Evolutionary conservation across 2,329 filamentous ascomycete genomes (phyloP).

Genomic region (Arthrinium phaeospermum): DNA sequence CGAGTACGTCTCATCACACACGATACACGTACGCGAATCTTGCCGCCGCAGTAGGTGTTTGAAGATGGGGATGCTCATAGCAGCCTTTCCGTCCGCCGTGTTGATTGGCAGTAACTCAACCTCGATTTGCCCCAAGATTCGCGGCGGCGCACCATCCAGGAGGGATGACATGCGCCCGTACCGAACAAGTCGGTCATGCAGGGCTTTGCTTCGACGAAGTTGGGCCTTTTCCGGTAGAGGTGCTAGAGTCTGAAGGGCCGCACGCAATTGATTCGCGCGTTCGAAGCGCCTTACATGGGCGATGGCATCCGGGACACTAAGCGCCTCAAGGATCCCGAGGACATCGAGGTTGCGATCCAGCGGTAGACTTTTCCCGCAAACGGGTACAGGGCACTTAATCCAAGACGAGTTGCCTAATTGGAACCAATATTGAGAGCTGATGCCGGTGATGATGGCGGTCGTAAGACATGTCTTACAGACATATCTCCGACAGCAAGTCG

Average conservation of each 20-base stretch:
- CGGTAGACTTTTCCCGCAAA: slow-evolving; percentile 22
- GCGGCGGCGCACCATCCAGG: slow-evolving; percentile 6
- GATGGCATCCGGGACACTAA: slow-evolving; percentile 13
- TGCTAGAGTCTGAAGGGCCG: slow-evolving; percentile 20
- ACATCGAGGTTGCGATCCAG: slow-evolving; percentile 22
- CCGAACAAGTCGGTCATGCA: slow-evolving; percentile 24
- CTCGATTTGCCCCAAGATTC: neutral
- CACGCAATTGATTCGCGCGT: slow-evolving; percentile 18
- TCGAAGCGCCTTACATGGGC: slow-evolving; percentile 18
- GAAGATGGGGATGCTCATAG: slow-evolving; percentile 23
- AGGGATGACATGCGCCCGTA: slow-evolving; percentile 22
- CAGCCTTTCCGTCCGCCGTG: slow-evolving; percentile 20
- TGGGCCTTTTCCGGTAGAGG: slow-evolving; percentile 20
- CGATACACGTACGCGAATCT: slow-evolving; percentile 19
- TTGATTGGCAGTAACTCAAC: slow-evolving; percentile 17
- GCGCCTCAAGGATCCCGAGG: slow-evolving; percentile 14
- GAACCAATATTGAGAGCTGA: slow-evolving; percentile 24
- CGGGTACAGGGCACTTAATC: slow-evolving; percentile 25
- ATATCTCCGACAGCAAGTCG: slow-evolving; percentile 24
- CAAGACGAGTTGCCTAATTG: slow-evolving; percentile 22
- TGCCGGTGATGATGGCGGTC: slow-evolving; percentile 22
- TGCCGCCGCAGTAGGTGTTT: slow-evolving; percentile 20
- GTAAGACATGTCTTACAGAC: slow-evolving; percentile 25
- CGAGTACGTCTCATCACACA: slow-evolving; percentile 24
- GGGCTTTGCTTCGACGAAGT: slow-evolving; percentile 22